Conservation (phyloP, 306 rosid genomes). For the Senna tora region DNA sequence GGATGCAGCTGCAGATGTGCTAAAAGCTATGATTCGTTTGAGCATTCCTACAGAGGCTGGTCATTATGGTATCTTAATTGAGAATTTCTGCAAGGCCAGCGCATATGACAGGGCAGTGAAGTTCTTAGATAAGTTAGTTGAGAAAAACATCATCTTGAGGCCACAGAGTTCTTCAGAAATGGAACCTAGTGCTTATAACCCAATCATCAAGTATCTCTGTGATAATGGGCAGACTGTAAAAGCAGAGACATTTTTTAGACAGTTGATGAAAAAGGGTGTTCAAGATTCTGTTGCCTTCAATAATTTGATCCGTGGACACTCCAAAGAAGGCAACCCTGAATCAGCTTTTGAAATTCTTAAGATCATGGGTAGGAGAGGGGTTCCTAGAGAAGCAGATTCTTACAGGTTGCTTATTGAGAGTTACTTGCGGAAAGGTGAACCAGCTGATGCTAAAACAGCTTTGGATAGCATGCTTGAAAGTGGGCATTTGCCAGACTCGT, state of each 20-base stretch:
- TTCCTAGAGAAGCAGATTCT: constrained; percentile 71
- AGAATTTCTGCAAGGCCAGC: constrained; percentile 76
- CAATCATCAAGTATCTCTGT: constrained; percentile 73
- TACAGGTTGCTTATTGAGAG: constrained; percentile 74
- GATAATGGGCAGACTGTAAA: constrained; percentile 69
- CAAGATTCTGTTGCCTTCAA: constrained; percentile 77
- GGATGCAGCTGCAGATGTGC: constrained; percentile 82
- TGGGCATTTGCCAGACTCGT: constrained; percentile 73
- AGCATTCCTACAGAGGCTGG: constrained; percentile 91
- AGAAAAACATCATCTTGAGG: constrained; percentile 76
- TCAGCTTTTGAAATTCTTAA: constrained; percentile 80
- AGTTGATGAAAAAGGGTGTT: constrained; percentile 83
- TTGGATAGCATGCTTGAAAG: constrained; percentile 86
- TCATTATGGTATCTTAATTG: constrained; percentile 80
- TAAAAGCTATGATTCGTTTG: constrained; percentile 72
- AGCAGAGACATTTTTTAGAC: constrained; percentile 81
- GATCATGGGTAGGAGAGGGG: constrained; percentile 85
- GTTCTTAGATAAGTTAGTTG: constrained; percentile 76
- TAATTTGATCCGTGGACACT: constrained; percentile 75
- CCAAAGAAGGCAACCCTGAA: constrained; percentile 89
- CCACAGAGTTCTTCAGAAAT: constrained; percentile 67
- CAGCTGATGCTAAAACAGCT: constrained; percentile 84
- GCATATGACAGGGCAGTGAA: constrained; percentile 69
- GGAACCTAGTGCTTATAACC: constrained; percentile 78
- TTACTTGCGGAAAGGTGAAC: constrained; percentile 85